Evolutionary conservation across 345 rosid genomes (phyloP).

Genomic region (thale cress (Arabidopsis thaliana)): DNA sequence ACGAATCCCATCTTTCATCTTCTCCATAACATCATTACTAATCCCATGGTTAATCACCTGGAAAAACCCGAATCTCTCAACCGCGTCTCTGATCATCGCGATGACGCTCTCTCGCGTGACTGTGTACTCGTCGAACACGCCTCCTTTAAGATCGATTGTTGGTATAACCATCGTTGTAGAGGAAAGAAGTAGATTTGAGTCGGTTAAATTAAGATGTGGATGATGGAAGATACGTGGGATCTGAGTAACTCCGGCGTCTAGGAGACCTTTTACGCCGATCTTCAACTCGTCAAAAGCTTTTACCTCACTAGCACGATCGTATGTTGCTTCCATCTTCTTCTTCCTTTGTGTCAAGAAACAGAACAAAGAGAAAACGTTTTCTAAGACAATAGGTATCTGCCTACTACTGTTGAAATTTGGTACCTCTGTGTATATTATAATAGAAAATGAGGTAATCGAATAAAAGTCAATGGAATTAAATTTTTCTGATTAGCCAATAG

Average conservation of each 20-base stretch:
- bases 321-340: conserved; percentile 32
- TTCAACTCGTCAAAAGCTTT: conserved; percentile 47
- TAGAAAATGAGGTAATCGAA: too few relatives aligned
- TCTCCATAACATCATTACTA: conserved; percentile 18
- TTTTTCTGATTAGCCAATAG: too few relatives aligned
- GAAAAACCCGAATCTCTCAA: conserved; percentile 38
- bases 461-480: too few relatives aligned
- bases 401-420: too few relatives aligned
- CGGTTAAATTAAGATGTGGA: neutral
- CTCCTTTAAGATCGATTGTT: conserved; percentile 36
- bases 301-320: conserved; percentile 28
- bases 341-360: conserved; percentile 1
- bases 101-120: neutral
- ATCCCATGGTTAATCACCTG: conserved; percentile 43
- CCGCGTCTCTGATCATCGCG: conserved; percentile 25
- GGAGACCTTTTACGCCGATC: conserved; percentile 46
- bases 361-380: neutral
- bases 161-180: conserved; percentile 27
- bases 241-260: conserved; percentile 32
- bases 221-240: conserved; percentile 48
- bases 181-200: conserved; percentile 7
- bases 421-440: too few relatives aligned
- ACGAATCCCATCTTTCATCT: conserved; percentile 26
- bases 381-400: too few relatives aligned
- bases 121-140: conserved; percentile 19